Base-by-base conservation (phyloP, 495 filamentous ascomycete genomes). In the Beverwykella pulmonaria region DNA sequence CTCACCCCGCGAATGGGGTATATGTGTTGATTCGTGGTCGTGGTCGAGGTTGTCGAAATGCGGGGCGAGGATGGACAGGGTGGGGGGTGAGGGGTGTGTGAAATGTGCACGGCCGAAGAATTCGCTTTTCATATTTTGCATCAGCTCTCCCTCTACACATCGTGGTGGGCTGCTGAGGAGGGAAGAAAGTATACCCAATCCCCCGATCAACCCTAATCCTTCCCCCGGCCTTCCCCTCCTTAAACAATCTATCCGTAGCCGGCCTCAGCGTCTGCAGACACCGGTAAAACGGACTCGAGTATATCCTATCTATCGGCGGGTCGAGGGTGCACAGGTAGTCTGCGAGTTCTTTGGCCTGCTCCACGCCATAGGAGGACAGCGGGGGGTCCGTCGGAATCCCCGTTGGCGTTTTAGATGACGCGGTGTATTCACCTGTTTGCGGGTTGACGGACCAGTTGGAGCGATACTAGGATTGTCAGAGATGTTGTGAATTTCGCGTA, bases 221-320 rank as follows among this genome's bases (percentile, higher is more conserved):
- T n/a, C 52, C 56, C 12, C 75, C 71, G 53, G 57, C 55, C 36
- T 55, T 67, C 32, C 72, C 61, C 59, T 75, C 69, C 53, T 77
- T 79, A 56, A 66, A 71, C 64, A 88, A 76, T 27, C 75, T 75
- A 65, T 87, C 82, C 12, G 90, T 82, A 23, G 85, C 83, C 0
- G 93, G 92, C 39, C 79, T 78, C 46, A 97, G 83, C 0, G 94
- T 98, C 76, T 97, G 91, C 20, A 98, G 79, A 75, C 94, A 98
- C 58, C 94, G 86, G 76, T 96, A 98, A 73, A 93, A 97, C 15
- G 92, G 91, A 65, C 87, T 91, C 15, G 83, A 88, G 79, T 96
- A 97, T 70, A 97, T 79, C 57, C 85, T 82, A 25, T 92, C 88
- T 54, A 90, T 81, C 34, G 87, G 83, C 12, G 92, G 89, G 23